These are phyloP conservation scores for Aspergillus uvarum DNA, from an alignment of 2,329 filamentous ascomycete species.

Conservation along the genomic window DNA sequence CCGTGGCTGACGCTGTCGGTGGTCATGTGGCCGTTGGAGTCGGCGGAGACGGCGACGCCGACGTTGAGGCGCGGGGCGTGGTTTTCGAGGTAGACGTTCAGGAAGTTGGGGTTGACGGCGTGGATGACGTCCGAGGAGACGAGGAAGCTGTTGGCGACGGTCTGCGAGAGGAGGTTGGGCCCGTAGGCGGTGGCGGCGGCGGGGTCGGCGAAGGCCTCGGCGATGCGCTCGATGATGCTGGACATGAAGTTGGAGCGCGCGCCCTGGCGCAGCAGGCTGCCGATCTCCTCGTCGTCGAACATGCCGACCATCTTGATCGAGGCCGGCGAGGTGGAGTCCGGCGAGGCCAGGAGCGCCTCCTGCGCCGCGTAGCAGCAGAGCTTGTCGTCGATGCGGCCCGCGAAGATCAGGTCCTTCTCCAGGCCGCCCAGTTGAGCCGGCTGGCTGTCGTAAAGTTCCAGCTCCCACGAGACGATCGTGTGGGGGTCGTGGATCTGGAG, in stretches of 20 bases:
- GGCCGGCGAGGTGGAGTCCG: slow-evolving; percentile 51
- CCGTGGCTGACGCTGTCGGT: slow-evolving; percentile 84
- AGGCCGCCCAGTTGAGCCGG: slow-evolving; percentile 80
- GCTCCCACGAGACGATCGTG: slow-evolving; percentile 90
- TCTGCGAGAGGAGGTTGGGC: slow-evolving; percentile 68
- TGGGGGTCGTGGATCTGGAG: slow-evolving; percentile 71
- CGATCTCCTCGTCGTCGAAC: slow-evolving; percentile 97
- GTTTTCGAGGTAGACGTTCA: slow-evolving; percentile 75
- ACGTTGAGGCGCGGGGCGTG: slow-evolving; percentile 88
- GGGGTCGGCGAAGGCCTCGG: slow-evolving; percentile 58
- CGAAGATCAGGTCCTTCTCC: slow-evolving; percentile 91
- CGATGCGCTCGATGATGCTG: slow-evolving; percentile 73
- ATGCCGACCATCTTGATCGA: slow-evolving; percentile 87
- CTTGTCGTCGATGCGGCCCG: slow-evolving; percentile 94
- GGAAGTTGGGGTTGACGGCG: slow-evolving; percentile 92
- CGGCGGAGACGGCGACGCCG: slow-evolving; percentile 74
- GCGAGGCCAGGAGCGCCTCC: slow-evolving; percentile 72
- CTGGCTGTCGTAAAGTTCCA: slow-evolving; percentile 90
- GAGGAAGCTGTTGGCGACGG: slow-evolving; percentile 88
- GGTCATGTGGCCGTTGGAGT: slow-evolving; percentile 94
- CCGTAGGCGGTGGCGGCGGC: slow-evolving; percentile 40
- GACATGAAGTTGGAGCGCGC: slow-evolving; percentile 87
- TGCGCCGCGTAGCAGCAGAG: slow-evolving; percentile 92
- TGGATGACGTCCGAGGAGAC: slow-evolving; percentile 92
- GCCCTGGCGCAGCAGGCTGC: slow-evolving; percentile 84